These are phyloP conservation scores for Lipomyces sp. DNA, from an alignment of 805 yeast species.

Conservation along the genomic window DNA sequence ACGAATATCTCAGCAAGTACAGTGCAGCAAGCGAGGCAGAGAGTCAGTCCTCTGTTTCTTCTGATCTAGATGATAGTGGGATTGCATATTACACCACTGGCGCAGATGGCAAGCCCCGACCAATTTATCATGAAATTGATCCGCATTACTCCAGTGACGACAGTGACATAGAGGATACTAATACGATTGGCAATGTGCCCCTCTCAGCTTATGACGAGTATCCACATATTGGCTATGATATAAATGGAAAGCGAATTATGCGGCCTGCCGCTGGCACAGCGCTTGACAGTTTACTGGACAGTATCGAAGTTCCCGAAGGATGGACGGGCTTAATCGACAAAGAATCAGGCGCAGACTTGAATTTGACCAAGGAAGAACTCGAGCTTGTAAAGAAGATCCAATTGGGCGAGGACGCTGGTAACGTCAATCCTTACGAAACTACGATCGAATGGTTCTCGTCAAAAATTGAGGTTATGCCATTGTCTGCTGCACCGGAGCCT, in stretches of 20 bases:
- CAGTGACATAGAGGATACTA: slow-evolving; percentile 75
- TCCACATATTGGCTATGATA: slow-evolving; percentile 97
- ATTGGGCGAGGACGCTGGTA: slow-evolving; percentile 81
- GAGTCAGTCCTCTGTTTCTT: slow-evolving; percentile 27
- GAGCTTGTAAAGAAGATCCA: slow-evolving; percentile 87
- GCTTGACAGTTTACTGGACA: slow-evolving; percentile 83
- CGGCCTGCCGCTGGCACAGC: slow-evolving; percentile 98
- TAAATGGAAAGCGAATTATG: slow-evolving; percentile 97
- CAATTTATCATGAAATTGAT: slow-evolving; percentile 84
- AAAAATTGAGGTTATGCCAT: slow-evolving; percentile 83
- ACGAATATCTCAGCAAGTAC: slow-evolving; percentile 20
- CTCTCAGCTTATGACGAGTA: slow-evolving; percentile 91
- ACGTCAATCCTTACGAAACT: slow-evolving; percentile 89
- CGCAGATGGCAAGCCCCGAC: slow-evolving; percentile 77
- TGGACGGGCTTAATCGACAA: slow-evolving; percentile 97
- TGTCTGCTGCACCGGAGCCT: slow-evolving; percentile 94
- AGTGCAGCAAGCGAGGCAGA: slow-evolving; percentile 29
- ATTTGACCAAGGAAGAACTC: slow-evolving; percentile 83
- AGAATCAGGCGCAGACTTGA: slow-evolving; percentile 82
- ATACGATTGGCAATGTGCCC: slow-evolving; percentile 94
- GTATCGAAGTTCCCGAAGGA: slow-evolving; percentile 94
- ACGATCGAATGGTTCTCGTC: slow-evolving; percentile 94
- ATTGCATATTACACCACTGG: slow-evolving; percentile 40
- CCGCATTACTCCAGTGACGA: slow-evolving; percentile 93
- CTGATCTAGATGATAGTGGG: slow-evolving; percentile 20